phyloP scores from a whole-genome alignment of 2,329 filamentous ascomycete species.

The Acrocalymma vagum region DNA sequence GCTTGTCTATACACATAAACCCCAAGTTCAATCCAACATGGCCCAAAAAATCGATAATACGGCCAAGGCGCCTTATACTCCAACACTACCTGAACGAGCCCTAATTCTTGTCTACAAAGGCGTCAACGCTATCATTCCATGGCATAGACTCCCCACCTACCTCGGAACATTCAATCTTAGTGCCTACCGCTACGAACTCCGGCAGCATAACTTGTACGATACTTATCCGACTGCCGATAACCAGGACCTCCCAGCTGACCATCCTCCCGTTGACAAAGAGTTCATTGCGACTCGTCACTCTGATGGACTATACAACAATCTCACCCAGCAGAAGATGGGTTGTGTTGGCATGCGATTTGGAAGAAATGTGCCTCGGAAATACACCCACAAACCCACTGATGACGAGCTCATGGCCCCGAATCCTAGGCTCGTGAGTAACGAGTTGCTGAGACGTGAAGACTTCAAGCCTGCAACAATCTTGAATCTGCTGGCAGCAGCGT shows the following conservation, averaged over 20 bases:
- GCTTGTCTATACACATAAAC: too few relatives aligned
- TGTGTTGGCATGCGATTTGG: constrained; percentile 57
- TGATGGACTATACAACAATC: constrained; percentile 55
- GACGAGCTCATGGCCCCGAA: constrained; percentile 55
- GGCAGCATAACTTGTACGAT: constrained; percentile 55
- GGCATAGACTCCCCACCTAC: constrained; percentile 54
- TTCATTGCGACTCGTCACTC: constrained; percentile 51
- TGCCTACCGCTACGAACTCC: constrained; percentile 53
- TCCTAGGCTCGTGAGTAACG: constrained; percentile 54
- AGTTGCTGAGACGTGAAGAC: constrained; percentile 51
- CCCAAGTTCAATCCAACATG: constrained; percentile 1
- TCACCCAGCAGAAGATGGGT: constrained; percentile 54
- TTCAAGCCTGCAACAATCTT: constrained; percentile 57
- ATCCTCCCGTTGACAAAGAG: constrained; percentile 40
- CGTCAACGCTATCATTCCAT: constrained; percentile 51
- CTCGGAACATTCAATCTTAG: constrained; percentile 54
- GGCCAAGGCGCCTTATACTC: constrained; percentile 18
- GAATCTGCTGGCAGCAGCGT: constrained; percentile 58
- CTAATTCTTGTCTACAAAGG: constrained; percentile 46
- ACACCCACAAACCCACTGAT: constrained; percentile 48
- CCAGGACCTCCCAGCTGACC: constrained; percentile 45
- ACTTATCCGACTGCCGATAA: constrained; percentile 47
- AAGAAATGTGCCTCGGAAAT: constrained; percentile 52
- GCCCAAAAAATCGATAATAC: too few relatives aligned
- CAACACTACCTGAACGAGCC: constrained; percentile 18